These are phyloP conservation scores for Grifola frondosa DNA, from an alignment of 1,284 basidiomycete species.

Conservation along the genomic window DNA sequence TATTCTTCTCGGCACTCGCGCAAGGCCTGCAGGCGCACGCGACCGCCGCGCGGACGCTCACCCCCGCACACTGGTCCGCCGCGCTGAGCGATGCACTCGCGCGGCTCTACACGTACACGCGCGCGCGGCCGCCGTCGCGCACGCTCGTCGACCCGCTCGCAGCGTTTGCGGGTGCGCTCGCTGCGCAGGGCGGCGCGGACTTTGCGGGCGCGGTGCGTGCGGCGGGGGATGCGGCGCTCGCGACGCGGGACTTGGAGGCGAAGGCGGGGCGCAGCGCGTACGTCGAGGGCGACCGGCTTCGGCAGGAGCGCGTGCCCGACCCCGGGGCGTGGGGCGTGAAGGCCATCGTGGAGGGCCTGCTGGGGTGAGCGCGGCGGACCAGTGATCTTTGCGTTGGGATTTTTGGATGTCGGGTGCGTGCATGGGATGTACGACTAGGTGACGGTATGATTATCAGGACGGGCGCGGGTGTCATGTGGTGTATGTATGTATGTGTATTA, in stretches of 20 bases:
- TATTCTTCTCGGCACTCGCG: slow-evolving; percentile 85
- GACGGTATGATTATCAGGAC: background rate
- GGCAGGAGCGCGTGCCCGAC: slow-evolving; percentile 73
- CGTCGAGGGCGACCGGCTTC: slow-evolving; percentile 73
- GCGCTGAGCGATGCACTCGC: slow-evolving; percentile 64
- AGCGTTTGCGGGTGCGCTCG: slow-evolving; percentile 69
- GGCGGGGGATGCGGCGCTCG: slow-evolving; percentile 70
- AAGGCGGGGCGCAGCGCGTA: slow-evolving; percentile 91
- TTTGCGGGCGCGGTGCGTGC: slow-evolving; percentile 58
- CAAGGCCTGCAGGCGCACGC: slow-evolving; percentile 59
- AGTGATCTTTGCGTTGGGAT: too few species aligned
- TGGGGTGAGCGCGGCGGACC: too few species aligned
- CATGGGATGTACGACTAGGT: background rate
- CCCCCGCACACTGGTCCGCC: slow-evolving; percentile 59
- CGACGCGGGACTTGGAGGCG: slow-evolving; percentile 74
- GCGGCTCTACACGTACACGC: slow-evolving; percentile 84
- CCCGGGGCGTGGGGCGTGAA: slow-evolving; percentile 91
- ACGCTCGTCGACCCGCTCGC: slow-evolving; percentile 90
- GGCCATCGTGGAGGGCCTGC: slow-evolving; percentile 66
- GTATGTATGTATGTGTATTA: background rate
- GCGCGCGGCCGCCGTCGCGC: slow-evolving; percentile 85
- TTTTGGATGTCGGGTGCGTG: too few species aligned
- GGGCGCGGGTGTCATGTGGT: background rate
- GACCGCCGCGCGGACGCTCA: slow-evolving; percentile 36
- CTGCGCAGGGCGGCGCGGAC: slow-evolving; percentile 37